Evolutionary conservation across 805 yeast genomes (phyloP), one percentile per base, ranked within the genome.

Genomic region (Brettanomyces naardenensis): DNA sequence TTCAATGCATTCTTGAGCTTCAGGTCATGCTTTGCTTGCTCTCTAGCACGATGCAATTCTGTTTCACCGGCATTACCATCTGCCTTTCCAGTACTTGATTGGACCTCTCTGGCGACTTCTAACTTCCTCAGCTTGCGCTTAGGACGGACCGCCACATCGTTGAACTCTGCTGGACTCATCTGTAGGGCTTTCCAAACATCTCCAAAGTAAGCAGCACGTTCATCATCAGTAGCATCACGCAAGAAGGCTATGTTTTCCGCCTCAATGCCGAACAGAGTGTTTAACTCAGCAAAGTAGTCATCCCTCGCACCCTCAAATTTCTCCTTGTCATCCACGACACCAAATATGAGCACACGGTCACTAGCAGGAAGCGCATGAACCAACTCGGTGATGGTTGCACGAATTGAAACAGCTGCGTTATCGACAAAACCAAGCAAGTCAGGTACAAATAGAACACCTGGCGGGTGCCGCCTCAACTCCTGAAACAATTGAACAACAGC

Each of bases 391-490:
- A 92, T 68, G 2, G 92, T 80, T 1, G 88, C 75, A 44, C 73
- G 74, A 1, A 89, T 86, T 2, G 85, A 68, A 10, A 71, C 75
- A 0, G 87, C 74, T 28, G 85, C 71, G 4, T 85, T 78, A 9
- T 63, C 68, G 38, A 70, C 65, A 88, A 95, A 87, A 7, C 78
- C 71, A 41, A 87, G 87, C 36, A 87, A 62, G 51, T 83, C 82
- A 3, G 97, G 96, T 36, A 92, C 74, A 54, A 74, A 82, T 2
- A 92, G 62, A 13, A 92, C 80, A 6, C 95, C 74, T 0, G 97
- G 98, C 42, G 83, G 82, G 45, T 90, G 94, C 52, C 95, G 74
- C 45, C 84, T 74, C 5, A 95, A 92, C 59, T 92, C 98, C 18
- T 82, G 67, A 51, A 92, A 80, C 29, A 83, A 70, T 53, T 86